phyloP scores from a whole-genome alignment of 306 rosid species.

The Ormosia semicastrata region DNA sequence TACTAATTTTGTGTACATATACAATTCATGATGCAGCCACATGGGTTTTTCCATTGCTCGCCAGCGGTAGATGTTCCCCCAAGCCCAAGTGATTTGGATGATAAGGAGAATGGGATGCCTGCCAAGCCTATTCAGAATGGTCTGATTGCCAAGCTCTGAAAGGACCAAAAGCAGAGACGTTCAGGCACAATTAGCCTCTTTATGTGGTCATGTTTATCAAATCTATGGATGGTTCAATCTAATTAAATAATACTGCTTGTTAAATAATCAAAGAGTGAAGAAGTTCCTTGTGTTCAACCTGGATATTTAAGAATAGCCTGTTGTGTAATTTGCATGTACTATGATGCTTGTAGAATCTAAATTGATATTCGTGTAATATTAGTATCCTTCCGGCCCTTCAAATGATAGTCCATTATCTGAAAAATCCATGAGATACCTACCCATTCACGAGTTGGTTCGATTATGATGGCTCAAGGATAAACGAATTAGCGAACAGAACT shows the following conservation, averaged over 20 bases:
- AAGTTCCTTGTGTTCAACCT: not conserved
- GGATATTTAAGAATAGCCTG: not conserved
- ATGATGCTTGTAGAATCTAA: not conserved
- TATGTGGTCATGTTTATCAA: not conserved
- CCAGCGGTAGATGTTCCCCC: slow-evolving; percentile 80
- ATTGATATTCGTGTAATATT: not conserved
- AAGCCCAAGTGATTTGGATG: slow-evolving; percentile 55
- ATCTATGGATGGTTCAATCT: not conserved
- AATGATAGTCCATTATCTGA: not conserved
- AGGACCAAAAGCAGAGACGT: not conserved
- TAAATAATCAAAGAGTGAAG: not conserved
- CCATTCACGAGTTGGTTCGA: not conserved
- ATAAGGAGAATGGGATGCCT: slow-evolving; percentile 55
- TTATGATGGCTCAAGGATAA: not conserved
- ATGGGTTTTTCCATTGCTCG: slow-evolving; percentile 79
- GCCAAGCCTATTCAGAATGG: slow-evolving; percentile 63
- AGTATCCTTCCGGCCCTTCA: not conserved
- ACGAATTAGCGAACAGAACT: not conserved
- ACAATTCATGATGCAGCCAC: slow-evolving; percentile 53
- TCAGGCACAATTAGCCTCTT: not conserved
- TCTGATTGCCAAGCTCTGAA: slow-evolving; percentile 60
- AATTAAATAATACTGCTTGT: not conserved
- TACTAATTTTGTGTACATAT: not conserved
- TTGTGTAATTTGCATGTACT: not conserved
- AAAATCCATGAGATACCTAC: not conserved